Evolutionary conservation across 495 filamentous ascomycete genomes (phyloP).

Genomic region (Trichocladium uniseriatum): DNA sequence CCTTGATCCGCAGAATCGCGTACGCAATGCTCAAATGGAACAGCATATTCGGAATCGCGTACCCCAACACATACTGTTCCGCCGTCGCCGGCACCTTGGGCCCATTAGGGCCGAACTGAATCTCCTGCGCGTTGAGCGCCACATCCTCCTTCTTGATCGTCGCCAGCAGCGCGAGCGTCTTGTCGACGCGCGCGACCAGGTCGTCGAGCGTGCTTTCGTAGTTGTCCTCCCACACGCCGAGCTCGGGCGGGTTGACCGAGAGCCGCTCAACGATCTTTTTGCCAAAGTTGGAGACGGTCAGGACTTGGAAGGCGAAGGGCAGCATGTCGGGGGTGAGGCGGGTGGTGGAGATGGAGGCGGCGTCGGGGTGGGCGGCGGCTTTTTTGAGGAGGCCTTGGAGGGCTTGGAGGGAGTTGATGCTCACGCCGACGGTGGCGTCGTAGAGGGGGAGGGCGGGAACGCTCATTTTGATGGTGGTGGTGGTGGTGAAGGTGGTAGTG

Average conservation of each 20-base stretch:
- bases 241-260: slow-evolving; percentile 16
- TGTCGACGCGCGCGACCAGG: slow-evolving; percentile 31
- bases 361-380: slow-evolving; percentile 17
- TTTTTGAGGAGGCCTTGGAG: slow-evolving; percentile 17
- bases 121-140: slow-evolving; percentile 12
- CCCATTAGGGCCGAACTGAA: background rate
- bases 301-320: slow-evolving; percentile 39
- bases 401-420: slow-evolving; percentile 1
- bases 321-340: slow-evolving; percentile 40
- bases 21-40: slow-evolving; percentile 53
- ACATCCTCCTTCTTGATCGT: slow-evolving; percentile 29
- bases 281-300: slow-evolving; percentile 25
- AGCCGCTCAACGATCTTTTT: slow-evolving; percentile 34
- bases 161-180: slow-evolving; percentile 27
- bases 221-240: slow-evolving; percentile 20
- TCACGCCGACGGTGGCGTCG: slow-evolving; percentile 9
- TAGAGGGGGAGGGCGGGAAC: slow-evolving; percentile 12
- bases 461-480: slow-evolving; percentile 11
- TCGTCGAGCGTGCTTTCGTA: slow-evolving; percentile 32
- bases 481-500: too few species aligned
- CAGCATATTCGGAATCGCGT: slow-evolving; percentile 44
- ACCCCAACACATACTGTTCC: slow-evolving; percentile 25
- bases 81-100: background rate
- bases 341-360: slow-evolving; percentile 14
- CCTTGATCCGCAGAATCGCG: slow-evolving; percentile 43